A percentile compares a stretch with the other conserved stretches of the same genome.
Conservation (phyloP, 768 basidiomycete species). For the Leccinum disarticulatum region DNA sequence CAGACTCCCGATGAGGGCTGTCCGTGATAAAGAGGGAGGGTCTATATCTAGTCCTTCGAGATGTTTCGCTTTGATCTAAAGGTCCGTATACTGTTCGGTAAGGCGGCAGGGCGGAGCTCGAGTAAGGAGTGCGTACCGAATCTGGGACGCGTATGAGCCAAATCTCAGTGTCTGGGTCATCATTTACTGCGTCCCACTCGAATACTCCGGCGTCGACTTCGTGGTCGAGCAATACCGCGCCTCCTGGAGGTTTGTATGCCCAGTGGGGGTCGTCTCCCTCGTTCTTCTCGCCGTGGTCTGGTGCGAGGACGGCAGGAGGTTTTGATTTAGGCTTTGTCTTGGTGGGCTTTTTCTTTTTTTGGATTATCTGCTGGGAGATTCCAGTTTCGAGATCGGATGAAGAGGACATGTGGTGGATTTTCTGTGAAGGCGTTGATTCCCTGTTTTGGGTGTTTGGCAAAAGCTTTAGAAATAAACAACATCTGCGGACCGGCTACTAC, state of each 20-base stretch:
- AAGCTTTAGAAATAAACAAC: conserved; percentile 28
- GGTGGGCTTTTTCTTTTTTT: conserved; percentile 5
- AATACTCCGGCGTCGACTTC: conserved; percentile 50
- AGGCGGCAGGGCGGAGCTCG: too few relatives aligned
- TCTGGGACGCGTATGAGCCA: too few relatives aligned
- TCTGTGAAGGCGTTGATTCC: not conserved
- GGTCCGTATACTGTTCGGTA: too few relatives aligned
- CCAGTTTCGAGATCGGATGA: conserved; percentile 22
- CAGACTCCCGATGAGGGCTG: conserved; percentile 47
- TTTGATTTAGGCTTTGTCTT: conserved; percentile 14
- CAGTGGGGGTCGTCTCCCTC: conserved; percentile 56
- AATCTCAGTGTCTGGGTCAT: too few relatives aligned
- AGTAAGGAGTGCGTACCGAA: too few relatives aligned
- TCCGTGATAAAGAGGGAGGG: conserved; percentile 9
- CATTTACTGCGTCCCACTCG: conserved; percentile 32
- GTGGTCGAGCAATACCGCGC: conserved; percentile 48
- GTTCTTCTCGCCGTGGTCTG: conserved; percentile 43
- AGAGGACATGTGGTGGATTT: conserved; percentile 13
- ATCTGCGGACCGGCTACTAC: too few relatives aligned
- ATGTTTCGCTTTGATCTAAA: too few relatives aligned
- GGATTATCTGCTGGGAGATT: conserved; percentile 7
- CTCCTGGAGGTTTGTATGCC: conserved; percentile 60
- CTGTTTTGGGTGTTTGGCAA: conserved; percentile 30
- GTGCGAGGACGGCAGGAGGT: conserved; percentile 1
- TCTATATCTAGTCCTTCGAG: too few relatives aligned